Conservation (phyloP, 2,329 filamentous ascomycete genomes). For the Venturia carpophila region DNA sequence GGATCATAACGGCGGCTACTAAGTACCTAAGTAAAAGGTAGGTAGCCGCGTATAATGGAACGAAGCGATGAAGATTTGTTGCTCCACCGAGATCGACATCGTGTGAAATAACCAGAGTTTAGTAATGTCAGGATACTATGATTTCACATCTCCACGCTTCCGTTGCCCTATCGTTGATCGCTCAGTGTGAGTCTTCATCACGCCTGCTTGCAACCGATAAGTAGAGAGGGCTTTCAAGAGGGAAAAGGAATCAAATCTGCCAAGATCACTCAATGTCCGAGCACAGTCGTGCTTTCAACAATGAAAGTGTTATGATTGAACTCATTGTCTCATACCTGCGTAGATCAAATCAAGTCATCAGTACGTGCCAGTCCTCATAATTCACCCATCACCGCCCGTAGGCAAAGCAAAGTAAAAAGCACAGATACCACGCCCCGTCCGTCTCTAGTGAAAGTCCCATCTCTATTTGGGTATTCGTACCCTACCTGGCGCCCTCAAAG, state of each 20-base stretch:
- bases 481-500: slow-evolving; percentile 16
- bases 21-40: too few species aligned
- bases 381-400: background rate
- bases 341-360: background rate
- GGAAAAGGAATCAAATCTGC: too few species aligned
- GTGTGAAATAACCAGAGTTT: background rate
- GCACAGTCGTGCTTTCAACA: background rate
- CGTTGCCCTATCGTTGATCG: too few species aligned
- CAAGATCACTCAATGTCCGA: too few species aligned
- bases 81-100: background rate
- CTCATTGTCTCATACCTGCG: background rate
- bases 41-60: too few species aligned
- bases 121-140: too few species aligned
- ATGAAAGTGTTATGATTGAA: background rate
- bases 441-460: background rate
- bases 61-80: too few species aligned
- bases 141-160: too few species aligned
- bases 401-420: too few species aligned
- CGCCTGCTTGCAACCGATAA: too few species aligned
- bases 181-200: too few species aligned
- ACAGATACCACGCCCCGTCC: background rate
- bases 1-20: background rate
- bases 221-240: too few species aligned
- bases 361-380: background rate
- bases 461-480: background rate